phyloP scores from a whole-genome alignment of 768 basidiomycete genomes.

The Chlorophyllum brunneum region DNA sequence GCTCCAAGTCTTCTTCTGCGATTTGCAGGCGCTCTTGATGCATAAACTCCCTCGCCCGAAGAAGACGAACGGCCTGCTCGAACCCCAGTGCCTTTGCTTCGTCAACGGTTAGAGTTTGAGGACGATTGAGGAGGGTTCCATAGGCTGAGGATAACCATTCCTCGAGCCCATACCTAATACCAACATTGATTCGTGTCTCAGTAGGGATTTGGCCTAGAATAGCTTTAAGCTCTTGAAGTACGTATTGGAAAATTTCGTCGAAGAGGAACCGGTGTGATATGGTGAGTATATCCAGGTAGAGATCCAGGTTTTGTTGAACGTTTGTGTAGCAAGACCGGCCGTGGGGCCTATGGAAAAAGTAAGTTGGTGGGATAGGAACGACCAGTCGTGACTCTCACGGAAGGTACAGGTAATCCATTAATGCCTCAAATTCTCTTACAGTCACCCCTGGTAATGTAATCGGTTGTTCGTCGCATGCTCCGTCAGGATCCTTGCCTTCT shows the following conservation, averaged over 20 bases:
- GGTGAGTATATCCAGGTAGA: slow-evolving; percentile 37
- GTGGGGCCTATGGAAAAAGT: neutral
- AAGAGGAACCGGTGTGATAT: slow-evolving; percentile 37
- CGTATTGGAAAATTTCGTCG: slow-evolving; percentile 29
- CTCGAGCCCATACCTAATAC: slow-evolving; percentile 31
- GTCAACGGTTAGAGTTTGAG: slow-evolving; percentile 25
- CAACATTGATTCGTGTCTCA: slow-evolving; percentile 33
- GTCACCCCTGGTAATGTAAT: slow-evolving; percentile 30
- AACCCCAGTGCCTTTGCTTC: slow-evolving; percentile 27
- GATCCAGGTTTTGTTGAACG: slow-evolving; percentile 12
- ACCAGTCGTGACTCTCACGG: slow-evolving; percentile 23
- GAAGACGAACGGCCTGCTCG: neutral
- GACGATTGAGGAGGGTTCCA: slow-evolving; percentile 29
- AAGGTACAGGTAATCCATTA: slow-evolving; percentile 36
- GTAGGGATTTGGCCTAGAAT: slow-evolving; percentile 14
- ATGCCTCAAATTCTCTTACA: slow-evolving; percentile 30
- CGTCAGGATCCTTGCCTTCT: slow-evolving; percentile 22
- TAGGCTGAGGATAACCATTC: slow-evolving; percentile 38
- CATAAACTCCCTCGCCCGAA: neutral
- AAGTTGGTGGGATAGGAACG: neutral
- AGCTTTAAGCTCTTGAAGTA: slow-evolving; percentile 24
- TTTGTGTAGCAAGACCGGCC: neutral
- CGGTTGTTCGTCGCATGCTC: slow-evolving; percentile 27
- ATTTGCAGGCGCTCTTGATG: neutral
- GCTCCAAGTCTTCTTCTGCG: neutral